These are phyloP conservation scores for Fomitopsis schrenkii DNA, from an alignment of 1,284 basidiomycete genomes.

Conservation along the genomic window DNA sequence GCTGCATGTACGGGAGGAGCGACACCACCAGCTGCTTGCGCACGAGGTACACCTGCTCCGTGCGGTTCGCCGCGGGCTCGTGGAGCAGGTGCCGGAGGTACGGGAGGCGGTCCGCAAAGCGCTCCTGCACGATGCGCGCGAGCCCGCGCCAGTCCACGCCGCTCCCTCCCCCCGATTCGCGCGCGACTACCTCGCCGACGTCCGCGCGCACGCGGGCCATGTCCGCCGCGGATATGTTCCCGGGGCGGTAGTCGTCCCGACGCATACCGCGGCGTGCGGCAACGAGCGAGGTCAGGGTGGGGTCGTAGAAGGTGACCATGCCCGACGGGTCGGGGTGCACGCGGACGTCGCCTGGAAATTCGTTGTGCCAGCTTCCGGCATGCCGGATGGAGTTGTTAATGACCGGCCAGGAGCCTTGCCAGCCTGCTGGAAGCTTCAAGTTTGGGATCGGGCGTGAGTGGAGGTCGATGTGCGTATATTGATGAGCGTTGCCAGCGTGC, in stretches of 20 bases:
- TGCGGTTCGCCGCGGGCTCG: background rate
- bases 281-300: background rate
- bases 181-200: background rate
- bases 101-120: background rate
- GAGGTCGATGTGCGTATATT: too few species aligned
- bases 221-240: background rate
- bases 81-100: background rate
- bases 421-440: background rate
- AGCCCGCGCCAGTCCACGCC: background rate
- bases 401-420: background rate
- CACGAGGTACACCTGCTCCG: background rate
- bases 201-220: background rate
- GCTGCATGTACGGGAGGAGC: background rate
- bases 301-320: background rate
- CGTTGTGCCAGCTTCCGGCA: background rate
- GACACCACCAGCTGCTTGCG: background rate
- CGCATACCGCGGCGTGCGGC: background rate
- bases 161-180: background rate
- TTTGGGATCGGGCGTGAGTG: too few species aligned
- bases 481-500: too few species aligned
- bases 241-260: background rate
- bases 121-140: background rate
- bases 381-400: background rate
- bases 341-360: background rate
- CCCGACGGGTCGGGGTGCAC: background rate